Base-by-base conservation (phyloP, 2,329 filamentous ascomycete species). In the Ceratocystiopsis minuta region DNA sequence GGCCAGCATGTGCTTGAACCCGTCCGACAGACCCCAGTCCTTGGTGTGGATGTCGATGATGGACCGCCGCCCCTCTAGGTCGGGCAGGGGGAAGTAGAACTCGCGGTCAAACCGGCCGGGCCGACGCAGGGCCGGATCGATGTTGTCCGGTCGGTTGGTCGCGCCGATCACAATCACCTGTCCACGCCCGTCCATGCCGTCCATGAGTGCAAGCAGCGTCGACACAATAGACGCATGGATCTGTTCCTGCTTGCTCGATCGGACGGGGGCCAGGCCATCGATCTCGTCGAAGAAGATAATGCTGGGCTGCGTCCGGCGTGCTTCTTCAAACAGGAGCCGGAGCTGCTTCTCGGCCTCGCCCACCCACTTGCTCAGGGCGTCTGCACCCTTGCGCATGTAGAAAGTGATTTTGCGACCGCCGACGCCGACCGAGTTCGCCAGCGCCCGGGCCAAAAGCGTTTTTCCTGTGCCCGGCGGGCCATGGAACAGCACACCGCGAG, bases 221-320 rank as follows among this genome's bases (percentile, higher is more conserved):
- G 87, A 92, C 14, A 95, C 88, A 49, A 98, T 98, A 2, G 88
- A 96, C 6, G 90, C 86, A 60, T 98, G 90, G 45, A 96, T 96
- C 60, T 98, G 90, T 57, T 98, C 90, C 61, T 96, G 88, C 59
- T 96, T 96, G 60, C 88, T 95, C 13, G 90, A 96, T 52, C 90
- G 75, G 32, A 96, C 90, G 40, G 90, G 92, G 3, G 90, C 90
- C 49, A 98, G 68, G 43, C 90, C 90, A 61, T 98, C 90, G 51
- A 98, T 98, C 59, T 98, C 90, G 57, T 98, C 90, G 52, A 98
- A 96, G 65, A 98, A 98, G 58, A 98, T 98, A 60, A 98, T 98
- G 58, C 88, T 96, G 0, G 90, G 90, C 54, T 98, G 90, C 2
- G 81, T 96, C 57, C 86, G 90, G 47, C 88, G 74, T 15, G 90